Percentiles rank a stretch among this genome's conserved stretches.
Evolutionary conservation across 1,284 basidiomycete genomes (phyloP).

Genomic region (Waitea zeae): DNA sequence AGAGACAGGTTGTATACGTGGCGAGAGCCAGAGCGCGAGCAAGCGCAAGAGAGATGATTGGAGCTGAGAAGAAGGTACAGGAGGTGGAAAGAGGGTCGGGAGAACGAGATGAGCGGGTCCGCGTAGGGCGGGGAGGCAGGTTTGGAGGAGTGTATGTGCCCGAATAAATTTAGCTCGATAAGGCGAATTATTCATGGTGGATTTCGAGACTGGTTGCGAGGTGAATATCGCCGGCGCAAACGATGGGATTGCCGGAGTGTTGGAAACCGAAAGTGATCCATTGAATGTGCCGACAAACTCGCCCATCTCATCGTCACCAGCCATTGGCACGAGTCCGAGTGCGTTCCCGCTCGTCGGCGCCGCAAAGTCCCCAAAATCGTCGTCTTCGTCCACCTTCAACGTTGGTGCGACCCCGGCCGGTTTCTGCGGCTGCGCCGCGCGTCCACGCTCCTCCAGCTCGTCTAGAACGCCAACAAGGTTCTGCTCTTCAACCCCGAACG

Average conservation of each 20-base stretch:
- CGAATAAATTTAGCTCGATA: slow-evolving; percentile 39
- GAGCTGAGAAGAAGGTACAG: too few species aligned
- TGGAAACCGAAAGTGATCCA: too few species aligned
- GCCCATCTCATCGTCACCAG: slow-evolving; percentile 29
- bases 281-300: slow-evolving; percentile 45
- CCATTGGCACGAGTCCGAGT: slow-evolving; percentile 25
- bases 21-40: slow-evolving; percentile 59
- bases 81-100: slow-evolving; percentile 33
- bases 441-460: slow-evolving; percentile 31
- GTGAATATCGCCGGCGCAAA: neutral
- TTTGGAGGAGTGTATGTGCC: slow-evolving; percentile 46
- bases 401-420: too few species aligned
- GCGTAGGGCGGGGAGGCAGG: slow-evolving; percentile 31
- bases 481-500: slow-evolving; percentile 33
- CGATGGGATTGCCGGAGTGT: slow-evolving; percentile 12
- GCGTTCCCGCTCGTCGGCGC: too few species aligned
- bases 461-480: slow-evolving; percentile 36
- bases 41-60: slow-evolving; percentile 52
- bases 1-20: slow-evolving; percentile 43
- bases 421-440: slow-evolving; percentile 23
- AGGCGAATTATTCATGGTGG: slow-evolving; percentile 8
- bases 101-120: slow-evolving; percentile 39
- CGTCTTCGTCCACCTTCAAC: slow-evolving; percentile 44
- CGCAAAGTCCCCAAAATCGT: slow-evolving; percentile 87
- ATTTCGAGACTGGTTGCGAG: slow-evolving; percentile 6